Evolutionary conservation across 2,329 filamentous ascomycete species (phyloP).

Genomic region (Leptographium flavum): DNA sequence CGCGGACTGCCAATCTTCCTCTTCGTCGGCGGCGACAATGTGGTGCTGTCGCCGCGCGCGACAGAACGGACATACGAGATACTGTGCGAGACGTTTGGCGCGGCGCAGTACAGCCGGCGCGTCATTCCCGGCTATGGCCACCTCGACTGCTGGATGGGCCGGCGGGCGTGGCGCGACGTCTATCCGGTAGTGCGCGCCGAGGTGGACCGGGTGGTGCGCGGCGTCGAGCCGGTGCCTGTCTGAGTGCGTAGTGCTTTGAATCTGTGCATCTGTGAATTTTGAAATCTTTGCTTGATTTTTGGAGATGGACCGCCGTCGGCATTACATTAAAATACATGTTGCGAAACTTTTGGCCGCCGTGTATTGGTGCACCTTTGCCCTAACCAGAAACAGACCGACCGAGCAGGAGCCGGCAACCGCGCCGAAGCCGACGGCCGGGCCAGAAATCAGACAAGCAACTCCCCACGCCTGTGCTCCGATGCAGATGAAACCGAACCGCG

Average conservation of each 20-base stretch:
- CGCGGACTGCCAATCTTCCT: constrained; percentile 39
- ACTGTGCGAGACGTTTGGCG: constrained; percentile 33
- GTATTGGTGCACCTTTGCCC: too few species aligned
- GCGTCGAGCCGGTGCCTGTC: too few species aligned
- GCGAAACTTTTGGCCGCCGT: too few species aligned
- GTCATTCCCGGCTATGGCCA: constrained; percentile 46
- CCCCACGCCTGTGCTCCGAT: not conserved
- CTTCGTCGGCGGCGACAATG: constrained; percentile 41
- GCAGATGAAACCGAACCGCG: not conserved
- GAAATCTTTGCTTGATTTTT: not conserved
- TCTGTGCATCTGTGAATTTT: not conserved
- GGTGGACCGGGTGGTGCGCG: constrained; percentile 36
- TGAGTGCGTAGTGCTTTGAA: too few species aligned
- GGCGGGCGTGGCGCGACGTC: constrained; percentile 43
- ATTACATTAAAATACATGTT: too few species aligned
- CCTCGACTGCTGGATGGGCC: constrained; percentile 48
- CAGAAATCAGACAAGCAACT: not conserved
- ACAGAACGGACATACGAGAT: constrained; percentile 39
- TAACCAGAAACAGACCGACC: too few species aligned
- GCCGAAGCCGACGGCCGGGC: too few species aligned
- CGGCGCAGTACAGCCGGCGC: constrained; percentile 31
- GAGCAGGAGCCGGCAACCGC: too few species aligned
- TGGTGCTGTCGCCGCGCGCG: constrained; percentile 36
- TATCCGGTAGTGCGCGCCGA: constrained; percentile 41
- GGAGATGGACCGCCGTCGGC: too few species aligned